These are phyloP conservation scores for Plicaturopsis crispa DNA, from an alignment of 768 basidiomycete species.

Conservation along the genomic window DNA sequence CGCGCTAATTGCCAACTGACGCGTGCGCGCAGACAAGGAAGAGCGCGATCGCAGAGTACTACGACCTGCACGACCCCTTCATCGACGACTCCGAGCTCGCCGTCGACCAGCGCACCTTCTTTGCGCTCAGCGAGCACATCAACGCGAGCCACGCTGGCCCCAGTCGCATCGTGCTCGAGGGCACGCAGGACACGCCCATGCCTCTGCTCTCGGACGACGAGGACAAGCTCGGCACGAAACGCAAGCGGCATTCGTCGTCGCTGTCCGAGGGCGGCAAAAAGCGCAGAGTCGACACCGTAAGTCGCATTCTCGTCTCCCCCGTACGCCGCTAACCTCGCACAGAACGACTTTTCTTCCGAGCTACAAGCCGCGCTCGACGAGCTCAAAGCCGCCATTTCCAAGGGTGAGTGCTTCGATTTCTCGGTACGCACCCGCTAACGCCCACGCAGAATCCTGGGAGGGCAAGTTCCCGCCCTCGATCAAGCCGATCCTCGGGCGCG, in stretches of 20 bases:
- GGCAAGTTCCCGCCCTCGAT: conserved; percentile 84
- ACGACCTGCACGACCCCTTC: conserved; percentile 89
- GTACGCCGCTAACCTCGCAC: conserved; percentile 2
- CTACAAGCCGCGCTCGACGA: conserved; percentile 54
- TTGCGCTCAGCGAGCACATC: conserved; percentile 88
- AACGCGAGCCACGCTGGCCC: conserved; percentile 34
- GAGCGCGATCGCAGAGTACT: conserved; percentile 63
- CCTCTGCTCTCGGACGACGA: conserved; percentile 33
- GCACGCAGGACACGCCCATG: conserved; percentile 47
- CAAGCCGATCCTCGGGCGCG: conserved; percentile 61
- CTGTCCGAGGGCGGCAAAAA: conserved; percentile 49
- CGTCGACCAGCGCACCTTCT: conserved; percentile 84
- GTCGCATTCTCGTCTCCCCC: conserved; percentile 25
- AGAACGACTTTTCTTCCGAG: conserved; percentile 67
- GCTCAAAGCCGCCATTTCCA: conserved; percentile 51
- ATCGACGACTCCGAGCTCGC: conserved; percentile 96
- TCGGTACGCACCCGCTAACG: no score
- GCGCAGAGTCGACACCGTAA: conserved; percentile 66
- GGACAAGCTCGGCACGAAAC: conserved; percentile 34
- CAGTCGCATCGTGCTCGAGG: conserved; percentile 24
- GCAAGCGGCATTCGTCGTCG: conserved; percentile 47
- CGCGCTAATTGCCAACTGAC: conserved; percentile 1
- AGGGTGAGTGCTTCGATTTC: no score
- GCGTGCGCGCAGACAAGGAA: conserved; percentile 33
- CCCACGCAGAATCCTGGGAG: conserved; percentile 67